phyloP scores from a whole-genome alignment of 441 rosid species.

The Raphanus hybrid region DNA sequence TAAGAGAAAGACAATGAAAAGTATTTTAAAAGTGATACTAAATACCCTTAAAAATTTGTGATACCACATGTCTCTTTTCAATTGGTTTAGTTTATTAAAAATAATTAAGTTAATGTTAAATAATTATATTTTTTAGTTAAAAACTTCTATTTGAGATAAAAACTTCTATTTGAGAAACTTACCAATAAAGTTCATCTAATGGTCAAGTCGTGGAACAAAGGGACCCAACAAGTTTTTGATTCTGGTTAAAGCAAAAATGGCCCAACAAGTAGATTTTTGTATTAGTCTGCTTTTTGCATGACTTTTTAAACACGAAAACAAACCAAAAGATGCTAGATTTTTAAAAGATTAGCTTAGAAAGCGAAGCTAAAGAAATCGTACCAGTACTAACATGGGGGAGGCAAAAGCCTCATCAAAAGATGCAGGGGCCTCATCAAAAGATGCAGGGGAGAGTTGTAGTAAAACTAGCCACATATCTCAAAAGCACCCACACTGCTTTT shows the following conservation, averaged over 20 bases:
- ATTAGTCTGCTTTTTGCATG: slow-evolving; percentile 21
- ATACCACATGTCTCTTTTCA: too few species aligned
- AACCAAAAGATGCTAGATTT: slow-evolving; percentile 33
- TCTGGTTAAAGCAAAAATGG: slow-evolving; percentile 41
- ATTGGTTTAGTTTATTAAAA: too few species aligned
- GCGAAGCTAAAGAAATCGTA: slow-evolving; percentile 38
- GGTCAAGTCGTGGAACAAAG: slow-evolving; percentile 39
- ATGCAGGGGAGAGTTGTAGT: slow-evolving; percentile 22
- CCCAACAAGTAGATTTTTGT: slow-evolving; percentile 36
- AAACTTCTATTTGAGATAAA: too few species aligned
- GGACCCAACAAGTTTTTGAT: slow-evolving; percentile 40
- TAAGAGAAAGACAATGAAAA: too few species aligned
- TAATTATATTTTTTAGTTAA: too few species aligned
- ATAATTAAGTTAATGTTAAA: too few species aligned
- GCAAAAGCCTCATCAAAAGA: slow-evolving; percentile 64
- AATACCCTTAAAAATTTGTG: too few species aligned
- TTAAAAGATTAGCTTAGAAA: slow-evolving; percentile 25
- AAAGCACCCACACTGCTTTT: slow-evolving; percentile 62
- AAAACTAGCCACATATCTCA: slow-evolving; percentile 57
- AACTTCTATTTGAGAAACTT: too few species aligned
- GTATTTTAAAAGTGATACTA: too few species aligned
- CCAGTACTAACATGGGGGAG: slow-evolving; percentile 49
- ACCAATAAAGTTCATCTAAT: neutral
- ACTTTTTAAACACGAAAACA: slow-evolving; percentile 27
- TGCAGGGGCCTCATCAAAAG: slow-evolving; percentile 55